A percentile compares a stretch with the other conserved stretches of the same genome.
Conservation (phyloP, 2,329 filamentous ascomycete genomes). For the Monilinia laxa region DNA sequence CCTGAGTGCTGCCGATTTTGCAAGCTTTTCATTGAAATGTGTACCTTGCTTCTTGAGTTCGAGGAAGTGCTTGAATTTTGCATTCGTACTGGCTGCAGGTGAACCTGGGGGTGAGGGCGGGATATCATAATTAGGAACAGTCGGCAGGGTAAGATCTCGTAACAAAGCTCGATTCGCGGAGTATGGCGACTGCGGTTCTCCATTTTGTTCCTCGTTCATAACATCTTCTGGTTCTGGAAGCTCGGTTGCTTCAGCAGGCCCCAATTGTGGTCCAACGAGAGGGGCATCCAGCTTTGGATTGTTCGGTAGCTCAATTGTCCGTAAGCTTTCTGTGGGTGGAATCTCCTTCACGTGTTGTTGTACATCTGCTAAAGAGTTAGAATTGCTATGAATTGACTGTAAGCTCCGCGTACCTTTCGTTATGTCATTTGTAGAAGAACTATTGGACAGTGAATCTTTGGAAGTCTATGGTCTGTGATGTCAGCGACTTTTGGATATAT, state of each 20-base stretch:
- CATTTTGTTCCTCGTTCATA: constrained; percentile 35
- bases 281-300: constrained; percentile 28
- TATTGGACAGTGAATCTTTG: constrained; percentile 25
- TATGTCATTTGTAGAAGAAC: constrained; percentile 27
- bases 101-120: constrained; percentile 69
- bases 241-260: constrained; percentile 31
- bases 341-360: constrained; percentile 24
- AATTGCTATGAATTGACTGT: constrained; percentile 12
- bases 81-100: constrained; percentile 52
- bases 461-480: constrained; percentile 29
- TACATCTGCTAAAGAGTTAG: constrained; percentile 29
- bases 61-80: constrained; percentile 73
- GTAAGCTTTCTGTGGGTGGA: neutral
- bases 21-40: constrained; percentile 76
- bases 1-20: constrained; percentile 62
- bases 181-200: constrained; percentile 59
- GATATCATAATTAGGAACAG: constrained; percentile 70
- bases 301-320: constrained; percentile 7
- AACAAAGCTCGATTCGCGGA: constrained; percentile 62
- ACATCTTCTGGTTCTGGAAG: constrained; percentile 12
- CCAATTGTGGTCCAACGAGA: constrained; percentile 36
- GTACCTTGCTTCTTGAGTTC: constrained; percentile 72
- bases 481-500: constrained; percentile 28
- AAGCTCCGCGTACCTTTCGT: constrained; percentile 29
- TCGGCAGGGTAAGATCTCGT: constrained; percentile 71